Conservation (phyloP, 1,139 yeast genomes). For the Geotrichum candidum region DNA sequence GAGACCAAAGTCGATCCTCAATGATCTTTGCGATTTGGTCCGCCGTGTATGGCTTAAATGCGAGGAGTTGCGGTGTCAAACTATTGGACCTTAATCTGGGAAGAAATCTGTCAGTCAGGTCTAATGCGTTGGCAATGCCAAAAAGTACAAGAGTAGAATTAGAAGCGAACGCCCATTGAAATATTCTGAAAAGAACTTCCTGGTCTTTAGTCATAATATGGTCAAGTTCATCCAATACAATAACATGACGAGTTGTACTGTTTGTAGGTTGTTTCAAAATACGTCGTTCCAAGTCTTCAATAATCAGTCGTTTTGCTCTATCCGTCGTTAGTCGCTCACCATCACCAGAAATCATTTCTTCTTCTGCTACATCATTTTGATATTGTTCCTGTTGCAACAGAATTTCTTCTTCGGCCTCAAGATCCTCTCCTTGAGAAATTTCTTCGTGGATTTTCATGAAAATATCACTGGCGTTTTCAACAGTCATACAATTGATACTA, state of each 20-base stretch:
- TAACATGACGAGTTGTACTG: conserved; percentile 37
- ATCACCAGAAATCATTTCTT: conserved; percentile 14
- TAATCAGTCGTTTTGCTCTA: conserved; percentile 5
- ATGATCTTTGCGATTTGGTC: conserved; percentile 70
- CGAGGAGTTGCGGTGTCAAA: conserved; percentile 60
- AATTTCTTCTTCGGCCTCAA: neutral
- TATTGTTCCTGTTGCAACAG: conserved; percentile 1
- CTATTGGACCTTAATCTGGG: conserved; percentile 74
- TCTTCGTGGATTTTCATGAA: conserved; percentile 49
- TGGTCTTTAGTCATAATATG: conserved; percentile 67
- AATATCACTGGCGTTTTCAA: conserved; percentile 52
- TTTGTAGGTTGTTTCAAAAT: conserved; percentile 1
- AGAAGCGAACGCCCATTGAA: conserved; percentile 55
- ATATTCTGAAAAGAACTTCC: conserved; percentile 67
- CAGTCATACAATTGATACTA: conserved; percentile 72
- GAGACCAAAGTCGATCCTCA: conserved; percentile 42
- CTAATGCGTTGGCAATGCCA: conserved; percentile 91
- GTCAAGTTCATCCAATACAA: conserved; percentile 88
- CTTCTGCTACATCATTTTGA: conserved; percentile 8
- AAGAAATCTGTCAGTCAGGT: conserved; percentile 77
- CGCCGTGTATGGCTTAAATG: conserved; percentile 76
- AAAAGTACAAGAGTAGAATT: conserved; percentile 55
- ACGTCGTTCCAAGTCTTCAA: conserved; percentile 14
- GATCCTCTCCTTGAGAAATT: conserved; percentile 27
- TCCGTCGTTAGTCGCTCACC: conserved; percentile 13